phyloP scores from a whole-genome alignment of 169 alveolate species.

The Plasmodium gonderi region DNA sequence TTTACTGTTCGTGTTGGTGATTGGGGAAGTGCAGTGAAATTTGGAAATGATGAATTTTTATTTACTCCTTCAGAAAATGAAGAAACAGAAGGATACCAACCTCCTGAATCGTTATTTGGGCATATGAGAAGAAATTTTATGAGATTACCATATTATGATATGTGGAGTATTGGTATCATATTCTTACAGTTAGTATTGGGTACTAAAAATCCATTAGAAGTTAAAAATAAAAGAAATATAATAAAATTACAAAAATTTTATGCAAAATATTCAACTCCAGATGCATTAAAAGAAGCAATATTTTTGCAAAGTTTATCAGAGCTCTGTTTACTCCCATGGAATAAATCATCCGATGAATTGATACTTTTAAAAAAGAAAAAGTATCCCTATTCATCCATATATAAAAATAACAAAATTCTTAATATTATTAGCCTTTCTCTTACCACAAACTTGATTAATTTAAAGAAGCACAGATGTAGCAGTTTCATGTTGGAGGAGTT shows the following conservation, averaged over 20 bases:
- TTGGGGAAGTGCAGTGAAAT: conserved; percentile 75
- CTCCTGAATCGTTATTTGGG: conserved; percentile 70
- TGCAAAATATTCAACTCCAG: conserved; percentile 45
- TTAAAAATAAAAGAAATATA: conserved; percentile 61
- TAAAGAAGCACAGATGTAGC: background rate
- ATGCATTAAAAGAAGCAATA: conserved; percentile 46
- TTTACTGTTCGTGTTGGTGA: conserved; percentile 72
- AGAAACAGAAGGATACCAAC: conserved; percentile 74
- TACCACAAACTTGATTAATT: background rate
- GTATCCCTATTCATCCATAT: conserved; percentile 5
- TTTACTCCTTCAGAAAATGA: conserved; percentile 36
- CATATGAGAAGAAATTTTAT: conserved; percentile 69
- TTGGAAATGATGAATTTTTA: conserved; percentile 6
- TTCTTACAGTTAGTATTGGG: conserved; percentile 67
- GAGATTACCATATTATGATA: conserved; percentile 66
- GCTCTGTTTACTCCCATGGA: conserved; percentile 57
- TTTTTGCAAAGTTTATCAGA: conserved; percentile 67
- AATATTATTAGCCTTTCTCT: background rate
- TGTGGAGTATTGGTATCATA: conserved; percentile 67
- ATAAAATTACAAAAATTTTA: conserved; percentile 7
- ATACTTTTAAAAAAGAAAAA: background rate
- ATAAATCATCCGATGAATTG: background rate
- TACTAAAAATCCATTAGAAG: conserved; percentile 64
- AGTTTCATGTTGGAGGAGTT: background rate
- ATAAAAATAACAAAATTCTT: conserved; percentile 25